A percentile compares a stretch with the other conserved stretches of the same genome.
phyloP scores from a whole-genome alignment of 345 rosid species.

The Gossypium thurberi region DNA sequence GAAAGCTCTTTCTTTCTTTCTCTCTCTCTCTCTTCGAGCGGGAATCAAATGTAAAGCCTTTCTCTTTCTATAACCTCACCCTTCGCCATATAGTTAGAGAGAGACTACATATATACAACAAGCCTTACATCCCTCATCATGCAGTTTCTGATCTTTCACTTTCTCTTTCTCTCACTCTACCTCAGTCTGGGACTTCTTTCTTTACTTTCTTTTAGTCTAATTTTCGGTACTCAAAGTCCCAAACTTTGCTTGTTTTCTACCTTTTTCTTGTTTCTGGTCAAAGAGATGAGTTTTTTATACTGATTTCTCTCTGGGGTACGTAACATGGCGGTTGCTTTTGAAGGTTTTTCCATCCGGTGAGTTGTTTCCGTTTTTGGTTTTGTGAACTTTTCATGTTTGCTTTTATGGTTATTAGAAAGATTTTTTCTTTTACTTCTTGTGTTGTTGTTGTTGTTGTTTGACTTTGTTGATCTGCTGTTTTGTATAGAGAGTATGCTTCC shows the following conservation, averaged over 20 bases:
- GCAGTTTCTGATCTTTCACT: slow-evolving; percentile 16
- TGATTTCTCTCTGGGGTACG: background rate
- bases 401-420: background rate
- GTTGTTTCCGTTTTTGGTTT: background rate
- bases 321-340: slow-evolving; percentile 37
- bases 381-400: background rate
- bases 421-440: slow-evolving; percentile 1
- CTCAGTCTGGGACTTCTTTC: background rate
- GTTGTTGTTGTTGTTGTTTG: background rate
- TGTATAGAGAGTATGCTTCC: slow-evolving; percentile 43
- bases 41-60: slow-evolving; percentile 11
- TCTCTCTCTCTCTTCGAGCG: slow-evolving; percentile 16
- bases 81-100: background rate
- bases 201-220: slow-evolving; percentile 4
- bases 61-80: slow-evolving; percentile 17
- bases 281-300: background rate
- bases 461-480: slow-evolving; percentile 1
- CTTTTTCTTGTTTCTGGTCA: background rate
- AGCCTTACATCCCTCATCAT: background rate
- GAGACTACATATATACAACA: background rate
- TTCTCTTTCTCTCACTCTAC: background rate
- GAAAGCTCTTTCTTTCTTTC: background rate
- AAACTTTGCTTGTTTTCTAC: background rate
- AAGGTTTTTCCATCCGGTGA: slow-evolving; percentile 65
- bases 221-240: background rate